Evolutionary conservation across 2,329 filamentous ascomycete genomes (phyloP), one percentile per base, ranked within the genome.

Genomic region (Ceratocystiopsis minuta): DNA sequence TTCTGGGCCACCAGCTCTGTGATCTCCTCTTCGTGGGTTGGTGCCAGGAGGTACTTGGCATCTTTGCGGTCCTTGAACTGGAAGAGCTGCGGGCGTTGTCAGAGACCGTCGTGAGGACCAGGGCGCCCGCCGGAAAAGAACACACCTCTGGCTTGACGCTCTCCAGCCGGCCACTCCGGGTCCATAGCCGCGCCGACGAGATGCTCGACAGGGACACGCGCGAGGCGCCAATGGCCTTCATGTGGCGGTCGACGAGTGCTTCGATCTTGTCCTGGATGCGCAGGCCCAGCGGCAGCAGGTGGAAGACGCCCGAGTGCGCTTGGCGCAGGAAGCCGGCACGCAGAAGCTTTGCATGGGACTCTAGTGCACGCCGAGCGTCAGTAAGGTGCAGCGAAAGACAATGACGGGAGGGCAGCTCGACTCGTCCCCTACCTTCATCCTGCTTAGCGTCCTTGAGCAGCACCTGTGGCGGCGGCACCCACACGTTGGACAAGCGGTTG

Each of bases 11-110:
- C 82, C 3, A 98, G 64, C 0, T 70, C 64, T 0, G 90, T 98
- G 50, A 98, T 90, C 55, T 98, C 90, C 57, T 98, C 90, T 55
- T 98, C 90, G 47, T 98, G 90, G 0, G 90, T 98, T 1, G 90
- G 90, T 1, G 86, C 80, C 4, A 98, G 70, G 28, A 98, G 67
- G 47, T 83, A 83, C 4, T 71, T 67, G 1, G 70, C 65, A 7
- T 80, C 72, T 57, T 81, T 90, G 43, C 90, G 75, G 58, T 96
- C 90, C 37, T 69, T 61, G 38, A 96, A 72, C 36, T 72, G 75
- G 51, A 95, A 88, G 16, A 95, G 69, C 78, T 90, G 37, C 28
- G 36, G 37, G 60, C 53, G 43, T 20, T 15, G 31, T 47, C 20
- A 42, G 15, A 12, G 3, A 15, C 16, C n/a, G 24, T 20, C n/a